Evolutionary conservation across 495 filamentous ascomycete species (phyloP).

Genomic region (Aspergillus baeticus): DNA sequence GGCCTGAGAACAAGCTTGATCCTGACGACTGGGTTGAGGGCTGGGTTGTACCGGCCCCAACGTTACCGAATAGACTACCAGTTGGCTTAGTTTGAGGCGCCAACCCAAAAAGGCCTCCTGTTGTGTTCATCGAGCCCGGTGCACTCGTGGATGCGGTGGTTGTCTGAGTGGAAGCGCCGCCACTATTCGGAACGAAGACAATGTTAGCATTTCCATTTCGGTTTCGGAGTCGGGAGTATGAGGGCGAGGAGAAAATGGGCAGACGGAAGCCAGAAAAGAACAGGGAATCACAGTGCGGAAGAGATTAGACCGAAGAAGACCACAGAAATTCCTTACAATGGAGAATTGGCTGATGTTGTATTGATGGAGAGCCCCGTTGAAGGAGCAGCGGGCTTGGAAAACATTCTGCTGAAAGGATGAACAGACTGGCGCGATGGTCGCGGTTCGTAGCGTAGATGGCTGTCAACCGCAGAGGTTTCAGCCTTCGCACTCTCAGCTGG

Average conservation of each 20-base stretch:
- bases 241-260: background rate
- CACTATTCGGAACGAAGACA: constrained; percentile 12
- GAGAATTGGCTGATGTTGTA: constrained; percentile 69
- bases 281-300: background rate
- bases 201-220: constrained; percentile 5
- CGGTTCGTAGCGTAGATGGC: too few relatives aligned
- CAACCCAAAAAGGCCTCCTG: constrained; percentile 39
- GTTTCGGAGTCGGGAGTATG: background rate
- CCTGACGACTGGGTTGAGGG: constrained; percentile 35
- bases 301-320: background rate
- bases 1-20: constrained; percentile 40
- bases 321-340: constrained; percentile 57
- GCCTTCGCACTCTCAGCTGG: too few relatives aligned
- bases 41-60: constrained; percentile 27
- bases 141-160: constrained; percentile 29
- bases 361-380: constrained; percentile 68
- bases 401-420: constrained; percentile 30
- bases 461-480: too few relatives aligned
- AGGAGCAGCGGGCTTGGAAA: constrained; percentile 59
- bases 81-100: constrained; percentile 37
- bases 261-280: background rate
- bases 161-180: constrained; percentile 21
- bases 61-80: constrained; percentile 49
- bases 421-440: background rate
- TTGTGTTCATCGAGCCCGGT: constrained; percentile 25